These are phyloP conservation scores for Pseudevernia furfuracea DNA, from an alignment of 495 filamentous ascomycete genomes.

Conservation along the genomic window DNA sequence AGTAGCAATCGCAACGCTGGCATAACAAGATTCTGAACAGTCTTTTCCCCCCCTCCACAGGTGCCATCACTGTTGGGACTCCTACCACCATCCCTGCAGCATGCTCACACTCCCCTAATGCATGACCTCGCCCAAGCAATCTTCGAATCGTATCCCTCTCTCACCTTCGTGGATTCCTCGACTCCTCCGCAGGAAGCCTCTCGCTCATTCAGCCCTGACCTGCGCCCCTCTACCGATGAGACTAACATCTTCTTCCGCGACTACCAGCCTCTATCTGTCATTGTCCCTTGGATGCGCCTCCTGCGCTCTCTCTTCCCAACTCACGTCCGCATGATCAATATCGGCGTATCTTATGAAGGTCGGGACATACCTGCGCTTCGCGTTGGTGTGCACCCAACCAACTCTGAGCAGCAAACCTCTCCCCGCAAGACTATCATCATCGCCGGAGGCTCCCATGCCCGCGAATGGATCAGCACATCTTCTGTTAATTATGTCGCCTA, in stretches of 20 bases:
- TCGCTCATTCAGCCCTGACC: conserved; percentile 31
- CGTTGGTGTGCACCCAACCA: conserved; percentile 55
- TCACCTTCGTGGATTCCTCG: conserved; percentile 23
- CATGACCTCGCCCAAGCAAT: conserved; percentile 72
- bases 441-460: conserved; percentile 76
- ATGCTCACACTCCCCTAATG: conserved; percentile 67
- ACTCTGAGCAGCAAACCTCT: conserved; percentile 31
- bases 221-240: conserved; percentile 32
- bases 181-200: conserved; percentile 29
- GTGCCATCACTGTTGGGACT: conserved; percentile 73
- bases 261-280: conserved; percentile 75
- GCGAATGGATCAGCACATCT: conserved; percentile 93
- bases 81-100: conserved; percentile 66
- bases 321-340: conserved; percentile 61
- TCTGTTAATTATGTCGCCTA: conserved; percentile 89
- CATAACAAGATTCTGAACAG: background rate
- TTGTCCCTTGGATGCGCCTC: conserved; percentile 80
- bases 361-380: conserved; percentile 76
- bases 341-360: conserved; percentile 78
- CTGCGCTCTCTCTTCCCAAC: conserved; percentile 82
- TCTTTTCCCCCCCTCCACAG: conserved; percentile 32
- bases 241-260: conserved; percentile 77
- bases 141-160: conserved; percentile 63
- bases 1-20: conserved; percentile 24
- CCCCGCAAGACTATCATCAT: conserved; percentile 74